Percentiles rank a stretch among this genome's conserved stretches.
These are phyloP conservation scores for Prinsepia uniflora DNA, from an alignment of 306 rosid genomes.

Conservation along the genomic window DNA sequence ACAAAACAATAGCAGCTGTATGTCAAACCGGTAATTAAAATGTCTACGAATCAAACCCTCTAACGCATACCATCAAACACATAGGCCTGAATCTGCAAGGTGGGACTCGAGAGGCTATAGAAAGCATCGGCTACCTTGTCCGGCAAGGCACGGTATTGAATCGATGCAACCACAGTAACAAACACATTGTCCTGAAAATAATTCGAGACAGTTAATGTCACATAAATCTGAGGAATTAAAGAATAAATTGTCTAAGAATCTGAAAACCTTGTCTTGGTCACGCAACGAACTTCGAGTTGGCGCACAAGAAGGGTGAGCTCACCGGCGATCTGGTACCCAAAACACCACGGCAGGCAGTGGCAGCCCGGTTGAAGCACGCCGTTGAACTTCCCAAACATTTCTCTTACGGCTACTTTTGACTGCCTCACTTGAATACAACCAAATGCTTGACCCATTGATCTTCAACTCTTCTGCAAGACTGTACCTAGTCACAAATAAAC, in stretches of 20 bases:
- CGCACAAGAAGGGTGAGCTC: constrained; percentile 56
- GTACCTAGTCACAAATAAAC: background rate
- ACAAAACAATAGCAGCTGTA: constrained; percentile 20
- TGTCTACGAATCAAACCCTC: constrained; percentile 12
- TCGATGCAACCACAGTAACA: constrained; percentile 61
- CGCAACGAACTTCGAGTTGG: constrained; percentile 61
- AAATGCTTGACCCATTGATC: too few species aligned
- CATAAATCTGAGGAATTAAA: too few species aligned
- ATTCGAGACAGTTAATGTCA: background rate
- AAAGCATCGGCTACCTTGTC: constrained; percentile 64
- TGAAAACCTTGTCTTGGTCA: constrained; percentile 64
- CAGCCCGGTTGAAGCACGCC: constrained; percentile 63
- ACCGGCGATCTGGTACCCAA: constrained; percentile 55
- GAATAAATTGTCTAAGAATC: background rate
- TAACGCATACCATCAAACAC: constrained; percentile 58
- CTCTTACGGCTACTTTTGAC: constrained; percentile 64
- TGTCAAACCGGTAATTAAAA: constrained; percentile 2
- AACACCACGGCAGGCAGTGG: constrained; percentile 70
- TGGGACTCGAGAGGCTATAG: constrained; percentile 63
- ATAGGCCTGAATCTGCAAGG: constrained; percentile 63
- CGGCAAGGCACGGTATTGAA: constrained; percentile 59
- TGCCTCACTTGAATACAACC: constrained; percentile 63
- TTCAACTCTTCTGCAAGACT: constrained; percentile 61
- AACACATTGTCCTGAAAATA: constrained; percentile 57
- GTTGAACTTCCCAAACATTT: constrained; percentile 49